Conservation (phyloP, 768 basidiomycete species). For the Cystobasidium onofrii region DNA sequence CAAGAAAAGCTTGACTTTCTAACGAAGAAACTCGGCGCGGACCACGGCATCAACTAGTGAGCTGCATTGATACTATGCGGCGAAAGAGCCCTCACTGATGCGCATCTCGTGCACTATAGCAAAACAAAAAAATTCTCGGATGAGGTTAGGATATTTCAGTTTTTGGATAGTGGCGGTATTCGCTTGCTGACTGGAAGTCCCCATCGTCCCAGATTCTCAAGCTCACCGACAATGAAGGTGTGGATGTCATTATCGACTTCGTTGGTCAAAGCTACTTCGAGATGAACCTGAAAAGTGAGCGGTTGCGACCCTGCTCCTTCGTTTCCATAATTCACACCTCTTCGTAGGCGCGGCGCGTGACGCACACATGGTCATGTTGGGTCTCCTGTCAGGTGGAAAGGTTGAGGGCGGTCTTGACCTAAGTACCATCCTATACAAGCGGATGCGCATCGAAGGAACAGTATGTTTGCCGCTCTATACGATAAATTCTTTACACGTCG, state of each 20-base stretch:
- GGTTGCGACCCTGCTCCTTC: neutral
- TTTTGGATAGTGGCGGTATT: no score
- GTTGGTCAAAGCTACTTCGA: constrained; percentile 49
- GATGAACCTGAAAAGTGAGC: neutral
- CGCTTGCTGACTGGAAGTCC: constrained; percentile 6
- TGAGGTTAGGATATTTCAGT: constrained; percentile 59
- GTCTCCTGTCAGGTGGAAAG: constrained; percentile 15
- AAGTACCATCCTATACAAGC: constrained; percentile 11
- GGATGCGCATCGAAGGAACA: constrained; percentile 26
- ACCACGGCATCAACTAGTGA: constrained; percentile 40
- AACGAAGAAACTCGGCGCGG: constrained; percentile 52
- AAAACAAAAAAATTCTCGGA: constrained; percentile 71
- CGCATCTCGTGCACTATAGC: constrained; percentile 48
- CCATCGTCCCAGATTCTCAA: constrained; percentile 47
- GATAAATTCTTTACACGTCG: neutral
- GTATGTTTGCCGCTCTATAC: no score
- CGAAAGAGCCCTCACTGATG: no score
- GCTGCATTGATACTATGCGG: no score
- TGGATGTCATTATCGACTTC: constrained; percentile 68
- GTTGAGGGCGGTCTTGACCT: neutral
- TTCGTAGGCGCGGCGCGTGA: constrained; percentile 8
- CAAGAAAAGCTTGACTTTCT: constrained; percentile 72
- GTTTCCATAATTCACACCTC: neutral
- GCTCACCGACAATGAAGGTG: constrained; percentile 62
- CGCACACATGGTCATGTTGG: constrained; percentile 23